Evolutionary conservation across 202 grass and related monocot genomes (phyloP).

Genomic region (Musa balbisiana): DNA sequence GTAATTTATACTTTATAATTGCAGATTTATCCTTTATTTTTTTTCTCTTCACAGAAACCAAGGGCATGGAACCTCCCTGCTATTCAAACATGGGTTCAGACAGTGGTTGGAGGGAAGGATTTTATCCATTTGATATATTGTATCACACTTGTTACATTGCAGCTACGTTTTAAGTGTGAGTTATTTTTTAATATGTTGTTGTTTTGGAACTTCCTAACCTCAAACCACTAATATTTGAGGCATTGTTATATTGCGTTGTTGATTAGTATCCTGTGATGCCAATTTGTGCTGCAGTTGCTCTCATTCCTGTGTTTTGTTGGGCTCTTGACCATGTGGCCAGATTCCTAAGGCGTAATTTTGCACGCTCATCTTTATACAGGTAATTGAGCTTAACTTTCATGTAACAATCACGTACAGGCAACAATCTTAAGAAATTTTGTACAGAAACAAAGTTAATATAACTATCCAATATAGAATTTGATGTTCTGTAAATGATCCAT

Average conservation of each 20-base stretch:
- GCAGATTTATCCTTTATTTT: neutral
- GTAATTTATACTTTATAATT: neutral
- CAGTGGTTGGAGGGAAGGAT: conserved; percentile 69
- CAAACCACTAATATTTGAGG: neutral
- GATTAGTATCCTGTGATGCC: conserved; percentile 11
- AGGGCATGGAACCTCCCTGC: conserved; percentile 55
- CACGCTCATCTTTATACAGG: conserved; percentile 76
- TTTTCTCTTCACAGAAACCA: conserved; percentile 52
- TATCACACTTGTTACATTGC: conserved; percentile 76
- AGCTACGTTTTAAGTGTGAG: conserved; percentile 85
- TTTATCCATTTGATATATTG: conserved; percentile 91
- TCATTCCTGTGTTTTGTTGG: conserved; percentile 90
- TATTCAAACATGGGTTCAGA: conserved; percentile 62
- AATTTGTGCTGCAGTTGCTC: conserved; percentile 63
- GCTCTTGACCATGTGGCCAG: conserved; percentile 72
- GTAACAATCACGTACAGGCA: neutral
- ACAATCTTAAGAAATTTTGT: neutral
- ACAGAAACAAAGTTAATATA: no score
- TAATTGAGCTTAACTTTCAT: conserved; percentile 16
- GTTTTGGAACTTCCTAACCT: neutral
- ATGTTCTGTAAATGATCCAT: no score
- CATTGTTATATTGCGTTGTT: neutral
- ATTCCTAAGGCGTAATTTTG: conserved; percentile 73
- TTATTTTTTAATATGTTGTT: neutral
- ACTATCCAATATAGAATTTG: no score